Base-by-base conservation (phyloP, 1,139 yeast genomes). In the Saccharomyces hybrid region DNA sequence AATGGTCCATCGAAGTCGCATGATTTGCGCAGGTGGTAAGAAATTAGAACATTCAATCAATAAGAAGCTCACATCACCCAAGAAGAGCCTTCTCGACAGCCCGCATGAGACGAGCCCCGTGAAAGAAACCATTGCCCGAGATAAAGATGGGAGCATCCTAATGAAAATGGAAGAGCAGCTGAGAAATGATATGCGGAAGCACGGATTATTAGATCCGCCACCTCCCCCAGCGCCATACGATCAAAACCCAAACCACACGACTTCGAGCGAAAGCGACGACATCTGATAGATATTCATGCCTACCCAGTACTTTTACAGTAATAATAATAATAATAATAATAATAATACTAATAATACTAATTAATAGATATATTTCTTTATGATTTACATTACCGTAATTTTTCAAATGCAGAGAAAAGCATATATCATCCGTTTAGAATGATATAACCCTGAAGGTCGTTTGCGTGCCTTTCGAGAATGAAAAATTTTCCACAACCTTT, bases 1-100 rank as follows among this genome's bases (percentile, higher is more conserved):
- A 70, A 84, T 81, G 61, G 80, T 93, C 60, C 99, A 91, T 66
- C 77, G 88, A 61, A 77, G 82, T 51, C 77, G 96, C 63, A 83
- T 83, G 73, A 88, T 87, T 48, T 90, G 96, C 67, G 69, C 73
- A 47, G 95, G 93, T 23, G 91, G 88, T 7, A 68, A 80, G 26
- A 75, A 73, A 34, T 74, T 72, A 55, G 76, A 66, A 48, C 63
- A 66, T 30, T 55, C 58, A 8, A 62, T 63, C 2, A 62, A 65
- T 31, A 66, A 59, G 50, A 67, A 65, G 20, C 42, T 14, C 20
- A 34, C 20, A 53, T 67, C 69, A 9, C 61, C 64, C 48, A 62
- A 62, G 55, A 64, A 62, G 23, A 34, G 42, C 42, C 23, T 16
- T 7, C 20, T 34, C 9, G 42, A 16, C 16, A 34, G 42, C 23